Conservation (phyloP, 2,329 filamentous ascomycete genomes). For the Monilinia aucupariae region DNA sequence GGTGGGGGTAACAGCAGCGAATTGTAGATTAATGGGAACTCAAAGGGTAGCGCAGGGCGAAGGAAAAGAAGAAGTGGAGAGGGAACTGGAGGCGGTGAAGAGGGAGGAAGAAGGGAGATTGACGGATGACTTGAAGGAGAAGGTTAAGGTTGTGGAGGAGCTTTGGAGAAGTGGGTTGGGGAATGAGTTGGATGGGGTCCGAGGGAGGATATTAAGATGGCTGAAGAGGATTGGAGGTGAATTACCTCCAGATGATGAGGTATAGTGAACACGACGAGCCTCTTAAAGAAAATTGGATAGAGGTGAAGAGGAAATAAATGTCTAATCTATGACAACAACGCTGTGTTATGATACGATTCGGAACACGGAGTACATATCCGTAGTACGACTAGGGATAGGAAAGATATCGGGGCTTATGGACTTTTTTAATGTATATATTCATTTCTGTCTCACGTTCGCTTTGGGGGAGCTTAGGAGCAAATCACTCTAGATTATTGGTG, state of each 20-base stretch:
- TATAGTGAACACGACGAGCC: neutral
- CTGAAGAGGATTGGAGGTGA: constrained; percentile 71
- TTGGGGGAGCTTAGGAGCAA: constrained; percentile 5
- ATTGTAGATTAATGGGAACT: constrained; percentile 60
- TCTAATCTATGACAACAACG: neutral
- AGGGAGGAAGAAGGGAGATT: constrained; percentile 63
- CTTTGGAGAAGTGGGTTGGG: constrained; percentile 90
- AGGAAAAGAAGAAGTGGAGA: constrained; percentile 37
- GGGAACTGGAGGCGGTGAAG: constrained; percentile 51
- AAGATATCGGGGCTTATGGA: neutral
- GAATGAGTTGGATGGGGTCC: constrained; percentile 65
- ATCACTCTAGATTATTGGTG: neutral
- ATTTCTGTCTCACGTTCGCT: neutral
- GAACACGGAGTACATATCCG: neutral
- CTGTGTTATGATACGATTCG: neutral
- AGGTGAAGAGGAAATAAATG: neutral
- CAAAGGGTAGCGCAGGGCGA: constrained; percentile 44
- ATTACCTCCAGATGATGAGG: constrained; percentile 62
- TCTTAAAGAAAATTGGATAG: neutral
- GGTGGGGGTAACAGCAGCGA: constrained; percentile 66
- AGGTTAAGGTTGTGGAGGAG: constrained; percentile 82
- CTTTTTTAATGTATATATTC: constrained; percentile 3
- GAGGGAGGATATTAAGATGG: constrained; percentile 53
- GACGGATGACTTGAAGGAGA: constrained; percentile 87
- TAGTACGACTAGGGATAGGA: neutral